Evolutionary conservation across 345 rosid species (phyloP), one percentile per base, ranked within the genome.

Genomic region (Sisymbrium altissimum): DNA sequence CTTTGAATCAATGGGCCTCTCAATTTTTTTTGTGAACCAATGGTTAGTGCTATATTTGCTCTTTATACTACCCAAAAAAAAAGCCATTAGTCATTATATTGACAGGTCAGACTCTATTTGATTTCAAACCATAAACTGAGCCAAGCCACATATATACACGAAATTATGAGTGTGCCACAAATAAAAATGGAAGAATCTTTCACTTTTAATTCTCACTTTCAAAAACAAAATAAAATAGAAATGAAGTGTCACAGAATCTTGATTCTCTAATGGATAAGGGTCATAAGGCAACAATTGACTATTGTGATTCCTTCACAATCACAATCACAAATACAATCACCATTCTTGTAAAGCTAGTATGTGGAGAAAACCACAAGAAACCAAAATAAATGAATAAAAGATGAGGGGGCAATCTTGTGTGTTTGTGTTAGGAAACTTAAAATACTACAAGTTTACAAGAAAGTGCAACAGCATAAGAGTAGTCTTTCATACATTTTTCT

Each of bases 251-350:
- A 48, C 29, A 48, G 60, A 48, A 23, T 59, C 52, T 61, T 39
- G 29, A 53, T 40, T 50, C 39, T 60, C 18, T 23, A 27, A 27
- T 61, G 76, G 69, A 72, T 52, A 62, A 62, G 69, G 43, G 23
- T 10, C 69, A 32, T 60, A 40, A 52, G 63, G 70, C 53, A 62
- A 23, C 54, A 7, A 43, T 6, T 50, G 53, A 25, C 17, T 33
- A 23, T n/a, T 19, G 14, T 8, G 66, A 36, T 71, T 49, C 21
- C 11, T 21, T 71, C 52, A 4, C 60, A 38, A 12, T 25, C 52
- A 4, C 60, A 38, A 12, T 25, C 43, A 36, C 44, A 12, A 12
- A 23, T 25, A 46, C 43, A 21, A 10, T 50, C 45, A 60, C 17
- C 10, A 38, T 59, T 8, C 23, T 4, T 7, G 18, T 25, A 25